These are phyloP conservation scores for Pythium rhizo-oryzae DNA, from an alignment of 352 stramenopile genomes.

Conservation along the genomic window DNA sequence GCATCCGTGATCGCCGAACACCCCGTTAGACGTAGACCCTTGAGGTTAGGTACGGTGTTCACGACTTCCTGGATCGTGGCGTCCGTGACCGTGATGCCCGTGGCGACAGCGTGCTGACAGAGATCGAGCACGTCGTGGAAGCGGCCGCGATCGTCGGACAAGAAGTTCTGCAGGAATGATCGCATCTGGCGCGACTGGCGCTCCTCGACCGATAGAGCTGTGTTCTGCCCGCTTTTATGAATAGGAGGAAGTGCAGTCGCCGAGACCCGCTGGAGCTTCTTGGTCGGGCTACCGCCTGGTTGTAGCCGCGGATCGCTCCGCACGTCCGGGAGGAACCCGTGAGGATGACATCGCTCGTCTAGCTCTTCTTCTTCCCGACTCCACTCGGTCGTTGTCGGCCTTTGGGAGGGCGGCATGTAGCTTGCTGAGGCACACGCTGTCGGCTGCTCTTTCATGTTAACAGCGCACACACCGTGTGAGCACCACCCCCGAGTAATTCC, in stretches of 20 bases:
- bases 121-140: constrained; percentile 85
- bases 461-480: neutral
- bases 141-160: constrained; percentile 71
- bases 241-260: neutral
- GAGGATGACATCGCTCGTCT: neutral
- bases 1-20: constrained; percentile 89
- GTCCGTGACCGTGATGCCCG: constrained; percentile 86
- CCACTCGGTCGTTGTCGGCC: neutral
- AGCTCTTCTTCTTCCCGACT: constrained; percentile 11
- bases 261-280: constrained; percentile 3
- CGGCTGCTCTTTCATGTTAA: neutral
- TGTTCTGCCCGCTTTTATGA: neutral
- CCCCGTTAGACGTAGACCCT: constrained; percentile 58
- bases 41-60: constrained; percentile 64
- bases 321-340: neutral
- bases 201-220: constrained; percentile 49
- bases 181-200: constrained; percentile 80
- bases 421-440: neutral
- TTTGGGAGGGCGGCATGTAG: neutral
- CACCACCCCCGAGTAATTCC: no score
- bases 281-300: neutral
- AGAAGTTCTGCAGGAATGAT: constrained; percentile 92
- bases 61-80: constrained; percentile 92
- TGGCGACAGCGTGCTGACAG: constrained; percentile 85
- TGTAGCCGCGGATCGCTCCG: neutral